Conservation (phyloP, 306 rosid genomes). For the Dryas drummondii region DNA sequence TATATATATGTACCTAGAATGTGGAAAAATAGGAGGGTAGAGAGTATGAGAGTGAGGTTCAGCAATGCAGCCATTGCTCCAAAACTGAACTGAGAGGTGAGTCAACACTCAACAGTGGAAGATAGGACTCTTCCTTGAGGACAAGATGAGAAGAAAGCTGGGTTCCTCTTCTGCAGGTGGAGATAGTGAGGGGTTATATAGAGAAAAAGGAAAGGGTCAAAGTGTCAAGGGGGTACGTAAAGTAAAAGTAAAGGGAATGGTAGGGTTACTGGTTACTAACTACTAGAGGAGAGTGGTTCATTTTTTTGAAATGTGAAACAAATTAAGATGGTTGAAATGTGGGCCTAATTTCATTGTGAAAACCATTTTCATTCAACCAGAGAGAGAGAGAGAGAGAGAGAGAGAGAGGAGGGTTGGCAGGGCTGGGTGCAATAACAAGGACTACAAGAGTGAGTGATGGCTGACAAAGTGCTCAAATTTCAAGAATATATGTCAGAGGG, state of each 20-base stretch:
- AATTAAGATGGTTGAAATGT: slow-evolving; percentile 1
- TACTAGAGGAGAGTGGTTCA: background rate
- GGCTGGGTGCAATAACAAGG: background rate
- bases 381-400: background rate
- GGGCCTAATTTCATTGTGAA: slow-evolving; percentile 2
- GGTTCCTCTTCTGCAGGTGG: background rate
- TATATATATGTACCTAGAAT: slow-evolving; percentile 32
- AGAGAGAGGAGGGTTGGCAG: too few species aligned
- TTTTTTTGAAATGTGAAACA: background rate
- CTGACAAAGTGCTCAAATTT: slow-evolving; percentile 23
- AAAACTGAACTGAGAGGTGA: too few species aligned
- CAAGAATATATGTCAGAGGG: slow-evolving; percentile 39
- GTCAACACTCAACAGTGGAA: too few species aligned
- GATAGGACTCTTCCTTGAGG: too few species aligned
- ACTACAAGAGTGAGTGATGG: background rate
- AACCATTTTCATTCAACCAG: background rate
- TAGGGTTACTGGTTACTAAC: too few species aligned
- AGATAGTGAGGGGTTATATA: slow-evolving; percentile 11
- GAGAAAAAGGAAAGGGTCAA: background rate
- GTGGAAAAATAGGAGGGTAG: slow-evolving; percentile 30
- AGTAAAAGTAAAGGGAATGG: background rate
- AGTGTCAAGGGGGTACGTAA: background rate
- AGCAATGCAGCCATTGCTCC: slow-evolving; percentile 33
- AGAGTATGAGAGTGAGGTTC: slow-evolving; percentile 36
- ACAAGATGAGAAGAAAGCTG: background rate